Conservation (phyloP, 164 flowering plant genomes). For the Kalanchoe fedtschenkoi region DNA sequence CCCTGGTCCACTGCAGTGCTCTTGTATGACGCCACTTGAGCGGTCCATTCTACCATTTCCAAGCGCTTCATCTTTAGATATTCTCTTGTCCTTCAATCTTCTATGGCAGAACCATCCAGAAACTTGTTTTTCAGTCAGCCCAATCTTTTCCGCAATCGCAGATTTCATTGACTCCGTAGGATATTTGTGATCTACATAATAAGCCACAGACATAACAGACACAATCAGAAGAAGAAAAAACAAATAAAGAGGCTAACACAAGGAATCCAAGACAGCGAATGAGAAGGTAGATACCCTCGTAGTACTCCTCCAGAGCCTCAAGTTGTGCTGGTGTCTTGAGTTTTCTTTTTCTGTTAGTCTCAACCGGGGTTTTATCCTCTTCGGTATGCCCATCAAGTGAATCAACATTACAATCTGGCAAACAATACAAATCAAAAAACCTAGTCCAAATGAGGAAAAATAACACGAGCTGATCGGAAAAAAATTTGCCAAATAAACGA, state of each 20-base stretch:
- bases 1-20: conserved; percentile 64
- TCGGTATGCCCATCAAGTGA: conserved; percentile 38
- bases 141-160: conserved; percentile 48
- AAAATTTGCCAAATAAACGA: too few relatives aligned
- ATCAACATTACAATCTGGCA: conserved; percentile 17
- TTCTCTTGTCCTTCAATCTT: conserved; percentile 78
- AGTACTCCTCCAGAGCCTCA: conserved; percentile 63
- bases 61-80: conserved; percentile 31
- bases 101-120: conserved; percentile 97
- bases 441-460: neutral
- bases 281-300: conserved; percentile 42
- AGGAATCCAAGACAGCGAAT: neutral
- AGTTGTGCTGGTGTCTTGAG: conserved; percentile 72
- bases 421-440: neutral
- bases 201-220: neutral
- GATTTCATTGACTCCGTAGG: conserved; percentile 63
- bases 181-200: conserved; percentile 71
- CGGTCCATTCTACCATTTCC: conserved; percentile 60
- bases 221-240: neutral
- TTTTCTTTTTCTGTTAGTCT: conserved; percentile 52
- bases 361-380: conserved; percentile 38
- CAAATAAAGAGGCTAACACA: neutral
- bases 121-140: conserved; percentile 82
- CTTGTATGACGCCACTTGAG: conserved; percentile 70
- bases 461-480: neutral